Base-by-base conservation (phyloP, 768 basidiomycete species). In the Russula vinacea region DNA sequence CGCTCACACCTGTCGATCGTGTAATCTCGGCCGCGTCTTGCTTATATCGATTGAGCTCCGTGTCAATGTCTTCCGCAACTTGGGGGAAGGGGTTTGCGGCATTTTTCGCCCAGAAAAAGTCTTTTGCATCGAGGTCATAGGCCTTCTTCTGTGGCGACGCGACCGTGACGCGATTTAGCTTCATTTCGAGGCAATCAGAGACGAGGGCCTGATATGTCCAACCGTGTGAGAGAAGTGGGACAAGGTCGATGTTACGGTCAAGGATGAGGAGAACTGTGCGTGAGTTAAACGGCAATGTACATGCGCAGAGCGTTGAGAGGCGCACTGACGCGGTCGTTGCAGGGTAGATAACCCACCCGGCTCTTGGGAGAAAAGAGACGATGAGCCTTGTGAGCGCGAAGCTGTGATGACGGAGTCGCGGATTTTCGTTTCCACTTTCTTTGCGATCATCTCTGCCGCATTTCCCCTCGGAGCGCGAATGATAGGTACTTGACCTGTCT, bases 141-240 rank as follows among this genome's bases (percentile, higher is more conserved):
- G 92, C 87, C 77, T 93, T 89, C 76, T 88, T 84, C 67, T 83
- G 82, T 59, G 88, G 82, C 57, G 83, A 82, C 1, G 85, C 81
- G 37, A 99, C 88, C 1, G 92, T 86, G 7, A 99, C 94, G 8
- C 96, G 87, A 74, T 98, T 98, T 19, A 99, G 83, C 74, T 92
- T 95, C 81, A 99, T 95, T 62, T 96, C 90, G 40, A 99, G 84
- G 69, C 97, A 98, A 73, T 99, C 97, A 29, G 96, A 97, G 1
- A 98, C 90, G 33, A 99, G 84, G 0, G 97, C 94, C 76, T 99
- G 97, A 71, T 99, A 99, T 44, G 97, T 98, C 97, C 97, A 99
- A 3, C 95, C 95, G 71, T 99, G 97, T 1, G 91, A 89, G 22
- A 99, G 73, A 80, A 95, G 91, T 9, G 97, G 89, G 2, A 94